Base-by-base conservation (phyloP, 2,329 filamentous ascomycete species). In the Zymoseptoria crescenta region DNA sequence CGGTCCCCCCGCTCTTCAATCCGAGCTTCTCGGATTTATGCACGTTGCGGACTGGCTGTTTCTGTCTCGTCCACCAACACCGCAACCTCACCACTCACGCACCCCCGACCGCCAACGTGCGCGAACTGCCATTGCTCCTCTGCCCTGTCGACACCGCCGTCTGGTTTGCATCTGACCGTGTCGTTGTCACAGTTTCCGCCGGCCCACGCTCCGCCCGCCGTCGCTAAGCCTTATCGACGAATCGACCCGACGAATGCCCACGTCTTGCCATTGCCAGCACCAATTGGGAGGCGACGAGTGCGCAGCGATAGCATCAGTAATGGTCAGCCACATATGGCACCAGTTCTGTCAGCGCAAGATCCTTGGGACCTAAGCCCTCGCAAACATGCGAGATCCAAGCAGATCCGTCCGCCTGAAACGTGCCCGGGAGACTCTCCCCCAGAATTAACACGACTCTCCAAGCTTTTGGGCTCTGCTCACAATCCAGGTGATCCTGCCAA, bases 291-390 rank as follows among this genome's bases (percentile, higher is more conserved):
- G 4, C 55, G 27, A 41, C 58, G 13, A 1, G 35, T n/a, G 35
- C 35, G 35, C 16, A 16, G 60, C 56, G 61, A 24, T 13, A 41
- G 49, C 54, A 45, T 56, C n/a, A 27, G 54, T 59, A 61, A 63
- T 63, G 61, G 41, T 56, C 57, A 57, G 56, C 56, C 56, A 59
- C 54, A 53, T 55, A 63, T 63, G 61, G 61, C 61, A 61, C 54
- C 58, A 52, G 58, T 56, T 57, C 57, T 52, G 59, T 56, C 54
- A 55, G 61, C 59, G 58, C 48, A 52, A 29, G 55, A 58, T 45
- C 55, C 56, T 35, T 24, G 55, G 59, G 50, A 56, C 57, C 20
- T 59, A 60, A 55, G 48, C 52, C 49, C 49, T 27, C 52, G 29
- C 21, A 29, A 51, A 20, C 35, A 45, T 55, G 58, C 56, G 54